Evolutionary conservation across 2,329 filamentous ascomycete genomes (phyloP), one percentile per base, ranked within the genome.

Genomic region (Aspergillus sergii): DNA sequence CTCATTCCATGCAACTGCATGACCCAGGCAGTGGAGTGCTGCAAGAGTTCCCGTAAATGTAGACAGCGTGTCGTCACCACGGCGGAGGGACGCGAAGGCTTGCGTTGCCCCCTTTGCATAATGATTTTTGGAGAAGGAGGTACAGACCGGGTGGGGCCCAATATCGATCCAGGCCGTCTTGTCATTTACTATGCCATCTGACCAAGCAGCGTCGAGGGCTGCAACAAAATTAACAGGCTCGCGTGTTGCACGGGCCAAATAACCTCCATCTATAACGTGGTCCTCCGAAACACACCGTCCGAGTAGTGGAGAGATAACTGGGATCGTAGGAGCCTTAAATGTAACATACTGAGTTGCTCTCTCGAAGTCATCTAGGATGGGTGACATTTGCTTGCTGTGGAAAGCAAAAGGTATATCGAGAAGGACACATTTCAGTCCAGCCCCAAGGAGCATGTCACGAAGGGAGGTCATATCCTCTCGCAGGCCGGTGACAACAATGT

Each of bases 101-200:
- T 84, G 81, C 30, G 84, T 85, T 11, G 82, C 78, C 7, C 79
- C 76, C 30, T 84, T 85, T 59, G 91, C 87, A 36, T 36, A 36
- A 19, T 86, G 84, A 79, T 89, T 90, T 67, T 43, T 53, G 1
- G 92, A 84, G 84, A 93, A 88, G 63, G 85, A 85, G 51, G 84
- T 83, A 75, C 87, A 90, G 16, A 92, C 85, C 0, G 90, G 89
- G 70, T 92, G 88, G 43, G 90, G 89, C n/a, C 91, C 91, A 66
- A 93, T 79, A 74, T 93, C 91, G 61, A 93, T 80, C 86, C 87
- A 92, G 34, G 88, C 83, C 7, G 89, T 90, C 77, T 88, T 87
- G 66, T 88, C 86, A 65, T 89, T 84, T 54, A 91, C 55, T 0
- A 64, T 43, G 4, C 54, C 46, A 12, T 64, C 86, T 19, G 84